A percentile compares a stretch with the other conserved stretches of the same genome.
Conservation (phyloP, 208 protist species). For the Crithidia fasciculata region DNA sequence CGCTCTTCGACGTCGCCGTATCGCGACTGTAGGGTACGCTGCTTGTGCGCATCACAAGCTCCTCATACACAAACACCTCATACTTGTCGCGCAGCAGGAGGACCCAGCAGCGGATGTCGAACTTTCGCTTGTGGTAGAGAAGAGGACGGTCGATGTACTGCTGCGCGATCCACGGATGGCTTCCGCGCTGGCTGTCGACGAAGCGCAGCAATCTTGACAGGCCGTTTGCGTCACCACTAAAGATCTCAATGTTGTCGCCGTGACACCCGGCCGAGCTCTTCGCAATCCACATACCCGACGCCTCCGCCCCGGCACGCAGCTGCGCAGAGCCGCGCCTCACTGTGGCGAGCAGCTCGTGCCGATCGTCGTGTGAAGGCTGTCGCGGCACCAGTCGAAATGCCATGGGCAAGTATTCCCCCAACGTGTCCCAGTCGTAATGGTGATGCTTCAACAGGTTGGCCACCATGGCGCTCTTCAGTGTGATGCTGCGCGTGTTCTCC, state of each 20-base stretch:
- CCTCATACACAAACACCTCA: constrained; percentile 73
- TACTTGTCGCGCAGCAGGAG: constrained; percentile 61
- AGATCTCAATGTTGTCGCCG: constrained; percentile 82
- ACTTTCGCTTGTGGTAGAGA: constrained; percentile 86
- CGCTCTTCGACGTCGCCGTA: constrained; percentile 49
- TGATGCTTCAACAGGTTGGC: constrained; percentile 72
- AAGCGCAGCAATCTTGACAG: constrained; percentile 54
- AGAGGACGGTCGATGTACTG: constrained; percentile 87
- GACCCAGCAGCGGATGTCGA: constrained; percentile 91
- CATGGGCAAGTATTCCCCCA: constrained; percentile 67
- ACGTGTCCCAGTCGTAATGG: constrained; percentile 50
- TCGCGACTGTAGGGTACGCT: constrained; percentile 62
- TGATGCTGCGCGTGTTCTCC: constrained; percentile 72
- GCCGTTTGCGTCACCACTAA: constrained; percentile 51
- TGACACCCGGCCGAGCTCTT: constrained; percentile 84
- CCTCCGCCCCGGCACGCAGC: background rate
- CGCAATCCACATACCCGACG: constrained; percentile 63
- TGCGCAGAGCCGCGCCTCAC: constrained; percentile 14
- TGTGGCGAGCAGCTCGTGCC: constrained; percentile 45
- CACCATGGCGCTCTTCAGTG: constrained; percentile 84
- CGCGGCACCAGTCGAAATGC: constrained; percentile 66
- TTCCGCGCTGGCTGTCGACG: constrained; percentile 30
- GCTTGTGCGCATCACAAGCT: constrained; percentile 87
- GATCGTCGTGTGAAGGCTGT: constrained; percentile 54
- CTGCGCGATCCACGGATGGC: constrained; percentile 77